Conservation (phyloP, 139 green algal genomes). For the Chlamydomonas sp. region DNA sequence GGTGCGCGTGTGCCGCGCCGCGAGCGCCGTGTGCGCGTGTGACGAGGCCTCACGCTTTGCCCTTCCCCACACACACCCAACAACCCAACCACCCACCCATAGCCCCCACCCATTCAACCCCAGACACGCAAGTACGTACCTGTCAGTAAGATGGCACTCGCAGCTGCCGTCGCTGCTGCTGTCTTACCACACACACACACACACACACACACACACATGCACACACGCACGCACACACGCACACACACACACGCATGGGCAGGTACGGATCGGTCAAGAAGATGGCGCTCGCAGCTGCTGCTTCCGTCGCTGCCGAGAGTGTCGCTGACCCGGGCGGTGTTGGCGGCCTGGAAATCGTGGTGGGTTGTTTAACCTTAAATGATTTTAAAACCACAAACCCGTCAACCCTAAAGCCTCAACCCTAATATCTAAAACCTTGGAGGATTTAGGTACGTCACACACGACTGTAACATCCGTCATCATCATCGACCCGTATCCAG, state of each 20-base stretch:
- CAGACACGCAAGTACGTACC: conserved; percentile 61
- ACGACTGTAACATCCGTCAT: too few species aligned
- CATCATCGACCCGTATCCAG: too few species aligned
- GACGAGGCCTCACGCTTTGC: too few species aligned
- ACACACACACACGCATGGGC: too few species aligned
- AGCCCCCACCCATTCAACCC: too few species aligned
- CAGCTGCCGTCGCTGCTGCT: conserved; percentile 13
- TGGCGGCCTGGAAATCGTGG: neutral
- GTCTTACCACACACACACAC: too few species aligned
- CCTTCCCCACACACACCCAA: too few species aligned
- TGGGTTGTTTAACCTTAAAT: conserved; percentile 5
- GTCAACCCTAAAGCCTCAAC: neutral
- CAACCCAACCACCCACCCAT: too few species aligned
- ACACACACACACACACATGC: too few species aligned
- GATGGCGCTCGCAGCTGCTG: conserved; percentile 39
- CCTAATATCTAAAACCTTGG: neutral
- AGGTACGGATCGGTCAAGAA: conserved; percentile 67
- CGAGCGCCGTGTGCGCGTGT: too few species aligned
- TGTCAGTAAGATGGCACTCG: conserved; percentile 59
- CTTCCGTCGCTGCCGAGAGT: neutral
- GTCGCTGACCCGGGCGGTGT: neutral
- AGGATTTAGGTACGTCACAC: neutral
- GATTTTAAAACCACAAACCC: neutral
- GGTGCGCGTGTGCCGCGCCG: too few species aligned
- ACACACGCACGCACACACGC: too few species aligned